phyloP scores from a whole-genome alignment of 768 basidiomycete genomes.

The Boletus vermiculosoides region DNA sequence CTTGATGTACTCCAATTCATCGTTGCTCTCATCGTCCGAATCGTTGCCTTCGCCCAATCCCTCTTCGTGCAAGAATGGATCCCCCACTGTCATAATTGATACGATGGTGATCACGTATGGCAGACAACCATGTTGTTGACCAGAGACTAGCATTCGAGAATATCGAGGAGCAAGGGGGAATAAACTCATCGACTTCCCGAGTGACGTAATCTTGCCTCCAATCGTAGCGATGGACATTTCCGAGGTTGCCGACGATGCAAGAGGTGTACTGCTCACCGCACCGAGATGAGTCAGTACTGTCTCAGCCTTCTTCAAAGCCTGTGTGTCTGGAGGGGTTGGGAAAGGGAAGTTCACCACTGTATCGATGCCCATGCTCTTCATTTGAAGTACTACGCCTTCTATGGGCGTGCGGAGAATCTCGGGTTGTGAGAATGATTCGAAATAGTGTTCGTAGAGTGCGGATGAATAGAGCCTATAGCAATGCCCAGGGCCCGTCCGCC shows the following conservation, averaged over 20 bases:
- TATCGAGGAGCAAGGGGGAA: conserved; percentile 95
- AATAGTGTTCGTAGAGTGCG: conserved; percentile 90
- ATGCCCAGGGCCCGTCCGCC: conserved; percentile 96
- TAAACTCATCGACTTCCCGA: conserved; percentile 89
- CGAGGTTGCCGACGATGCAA: conserved; percentile 18
- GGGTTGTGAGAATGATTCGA: conserved; percentile 81
- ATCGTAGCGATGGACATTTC: conserved; percentile 25
- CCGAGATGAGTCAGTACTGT: conserved; percentile 76
- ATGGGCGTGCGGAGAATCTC: conserved; percentile 96
- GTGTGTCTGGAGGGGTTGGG: conserved; percentile 89
- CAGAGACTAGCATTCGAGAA: conserved; percentile 91
- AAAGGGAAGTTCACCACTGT: conserved; percentile 97
- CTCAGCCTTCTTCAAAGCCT: conserved; percentile 77
- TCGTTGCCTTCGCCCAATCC: conserved; percentile 47
- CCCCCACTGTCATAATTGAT: conserved; percentile 88
- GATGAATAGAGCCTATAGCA: conserved; percentile 98
- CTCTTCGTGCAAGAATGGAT: conserved; percentile 91
- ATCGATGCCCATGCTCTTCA: conserved; percentile 99
- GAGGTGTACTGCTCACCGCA: conserved; percentile 53
- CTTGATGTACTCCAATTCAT: conserved; percentile 44
- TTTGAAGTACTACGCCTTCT: conserved; percentile 94
- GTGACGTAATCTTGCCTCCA: conserved; percentile 74
- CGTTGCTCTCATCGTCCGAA: conserved; percentile 37
- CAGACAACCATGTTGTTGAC: conserved; percentile 82
- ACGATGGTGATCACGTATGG: conserved; percentile 92